Evolutionary conservation across 129 eudicot genomes (phyloP), one percentile per base, ranked within the genome.

Genomic region (Smallanthus sonchifolius): DNA sequence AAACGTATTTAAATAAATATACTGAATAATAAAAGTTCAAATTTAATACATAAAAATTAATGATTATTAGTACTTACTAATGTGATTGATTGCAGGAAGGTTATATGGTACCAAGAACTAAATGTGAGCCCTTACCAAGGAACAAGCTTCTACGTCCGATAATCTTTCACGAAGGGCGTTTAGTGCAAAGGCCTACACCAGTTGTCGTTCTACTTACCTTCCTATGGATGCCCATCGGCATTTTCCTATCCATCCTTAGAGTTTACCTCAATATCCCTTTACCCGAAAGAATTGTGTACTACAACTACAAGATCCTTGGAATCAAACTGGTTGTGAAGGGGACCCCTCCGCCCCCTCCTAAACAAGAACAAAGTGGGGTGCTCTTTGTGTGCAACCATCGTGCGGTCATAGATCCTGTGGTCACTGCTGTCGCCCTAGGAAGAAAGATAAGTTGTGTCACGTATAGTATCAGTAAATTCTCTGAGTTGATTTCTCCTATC

Each of bases 301-400:
- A 87, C 82, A 80, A 68, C 71, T 92, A 92, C 65, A 86, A 82
- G 76, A 60, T 87, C 16, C 84, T 89, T 0, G 98, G 96, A 10
- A 89, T 89, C 77, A 87, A 87, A 43, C 83, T 92, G n/a, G 77
- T 84, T 3, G 92, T 92, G 10, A 89, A 89, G 64, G 98, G 98
- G 49, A 87, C 76, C 76, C 96, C 95, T 54, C 98, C 98, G 10
- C 89, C 95, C 7, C 84, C 98, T 0, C 98, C 95, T 0, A 49
- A 40, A 8, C 20, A 82, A 4, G 90, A 90, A 44, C 88, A 86
- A 14, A 70, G 87, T 2, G 98, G 98, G 3, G 90, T 89, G 55
- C 87, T 92, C 20, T 86, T 89, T 32, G 95, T 92, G 7, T 92
- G 96, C 88, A 92, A 92, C 88, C 98, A 92, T 70, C 84, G 98